A percentile compares a stretch with the other conserved stretches of the same genome.
Conservation (phyloP, 176 grass and related monocot species). For the Oryza nivara region DNA sequence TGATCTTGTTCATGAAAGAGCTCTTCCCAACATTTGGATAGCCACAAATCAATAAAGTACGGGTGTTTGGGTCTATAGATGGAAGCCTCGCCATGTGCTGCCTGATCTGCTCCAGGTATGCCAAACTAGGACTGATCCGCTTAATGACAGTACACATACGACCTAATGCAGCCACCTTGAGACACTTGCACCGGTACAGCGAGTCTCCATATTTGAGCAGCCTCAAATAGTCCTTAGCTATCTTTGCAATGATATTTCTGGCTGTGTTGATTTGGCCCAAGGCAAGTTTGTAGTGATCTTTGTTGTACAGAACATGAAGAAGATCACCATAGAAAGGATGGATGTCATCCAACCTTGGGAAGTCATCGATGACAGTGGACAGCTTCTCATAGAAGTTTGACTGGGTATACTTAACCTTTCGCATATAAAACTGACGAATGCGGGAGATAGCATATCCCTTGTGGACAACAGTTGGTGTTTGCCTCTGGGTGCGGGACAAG, state of each 20-base stretch:
- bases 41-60: conserved; percentile 61
- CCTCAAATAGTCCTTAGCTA: conserved; percentile 72
- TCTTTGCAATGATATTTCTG: conserved; percentile 74
- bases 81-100: conserved; percentile 79
- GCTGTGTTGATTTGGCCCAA: conserved; percentile 77
- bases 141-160: conserved; percentile 80
- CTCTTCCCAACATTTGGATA: conserved; percentile 66
- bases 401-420: conserved; percentile 70
- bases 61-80: conserved; percentile 76
- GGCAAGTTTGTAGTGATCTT: conserved; percentile 89
- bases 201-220: conserved; percentile 77
- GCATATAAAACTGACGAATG: conserved; percentile 84
- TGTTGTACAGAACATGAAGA: conserved; percentile 78
- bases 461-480: conserved; percentile 85
- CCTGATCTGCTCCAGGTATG: conserved; percentile 76
- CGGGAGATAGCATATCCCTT: conserved; percentile 72
- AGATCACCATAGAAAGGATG: conserved; percentile 79
- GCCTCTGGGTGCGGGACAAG: conserved; percentile 75
- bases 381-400: conserved; percentile 86
- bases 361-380: conserved; percentile 69
- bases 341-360: conserved; percentile 67
- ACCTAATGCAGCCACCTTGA: conserved; percentile 68
- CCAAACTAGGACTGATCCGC: conserved; percentile 69
- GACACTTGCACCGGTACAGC: conserved; percentile 68
- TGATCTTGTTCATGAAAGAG: conserved; percentile 83